phyloP scores from a whole-genome alignment of 2,329 filamentous ascomycete genomes.

The Calonectria pseudoturangicola region DNA sequence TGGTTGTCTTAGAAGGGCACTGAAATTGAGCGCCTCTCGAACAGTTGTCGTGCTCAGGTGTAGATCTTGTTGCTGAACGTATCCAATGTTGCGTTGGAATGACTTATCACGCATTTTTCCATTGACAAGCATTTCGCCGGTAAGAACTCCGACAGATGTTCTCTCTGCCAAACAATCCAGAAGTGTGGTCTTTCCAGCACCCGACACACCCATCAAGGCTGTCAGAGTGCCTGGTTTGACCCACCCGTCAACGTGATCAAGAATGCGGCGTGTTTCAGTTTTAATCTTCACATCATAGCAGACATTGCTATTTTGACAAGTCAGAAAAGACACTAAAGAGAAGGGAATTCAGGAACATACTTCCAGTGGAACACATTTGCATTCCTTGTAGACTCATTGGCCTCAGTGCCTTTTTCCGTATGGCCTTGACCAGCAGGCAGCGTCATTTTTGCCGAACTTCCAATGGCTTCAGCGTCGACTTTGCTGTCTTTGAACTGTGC shows the following conservation, averaged over 20 bases:
- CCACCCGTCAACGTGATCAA: conserved; percentile 93
- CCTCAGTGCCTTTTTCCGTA: neutral
- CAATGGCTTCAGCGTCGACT: neutral
- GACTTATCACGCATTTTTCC: conserved; percentile 82
- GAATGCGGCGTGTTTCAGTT: conserved; percentile 81
- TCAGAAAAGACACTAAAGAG: neutral
- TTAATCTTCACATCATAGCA: conserved; percentile 88
- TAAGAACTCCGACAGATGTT: conserved; percentile 91
- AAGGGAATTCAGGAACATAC: no score
- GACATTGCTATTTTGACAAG: conserved; percentile 71
- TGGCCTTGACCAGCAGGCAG: neutral
- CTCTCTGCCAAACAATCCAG: conserved; percentile 90
- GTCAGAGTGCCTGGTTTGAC: conserved; percentile 94
- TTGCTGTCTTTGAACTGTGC: conserved; percentile 6
- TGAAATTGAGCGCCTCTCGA: conserved; percentile 90
- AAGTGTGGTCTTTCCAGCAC: conserved; percentile 95
- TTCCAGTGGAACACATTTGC: conserved; percentile 17
- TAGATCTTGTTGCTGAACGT: conserved; percentile 94
- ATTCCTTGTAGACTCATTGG: neutral
- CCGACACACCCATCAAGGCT: conserved; percentile 92
- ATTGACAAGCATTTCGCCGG: conserved; percentile 85
- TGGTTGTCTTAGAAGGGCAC: conserved; percentile 89
- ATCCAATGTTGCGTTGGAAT: conserved; percentile 94
- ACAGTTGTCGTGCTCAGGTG: conserved; percentile 90
- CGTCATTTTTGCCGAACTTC: neutral